Evolutionary conservation across 148 eudicot species (phyloP), one percentile per base, ranked within the genome.

Genomic region (Chenopodium berlandieri): DNA sequence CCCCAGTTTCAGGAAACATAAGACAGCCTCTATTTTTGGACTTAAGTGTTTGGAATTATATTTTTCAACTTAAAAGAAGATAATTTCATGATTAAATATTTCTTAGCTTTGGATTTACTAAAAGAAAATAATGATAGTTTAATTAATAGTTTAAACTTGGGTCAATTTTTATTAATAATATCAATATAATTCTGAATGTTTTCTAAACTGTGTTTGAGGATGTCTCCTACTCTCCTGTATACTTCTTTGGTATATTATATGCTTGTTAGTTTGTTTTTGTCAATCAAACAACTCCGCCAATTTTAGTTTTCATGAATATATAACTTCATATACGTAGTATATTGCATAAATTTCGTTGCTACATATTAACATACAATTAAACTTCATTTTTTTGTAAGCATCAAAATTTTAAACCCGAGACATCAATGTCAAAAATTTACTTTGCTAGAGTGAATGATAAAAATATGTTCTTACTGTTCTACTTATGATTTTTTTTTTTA

Each of bases 161-260:
- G 13, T 22, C 48, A 37, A 17, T 71, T 71, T 37, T 71, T 27
- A 40, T 1, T 40, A 7, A 20, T 20, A 40, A 37, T 71, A 71
- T 19, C 20, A 14, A 54, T 16, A 37, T 37, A 37, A 37, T 37
- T 37, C 44, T 37, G 44, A 37, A 6, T 6, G 44, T 37, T 37
- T 37, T 37, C 44, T 37, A 6, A 40, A 40, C 8, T 40, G 44
- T 6, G 44, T 40, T 40, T 40, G 44, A 71, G 74, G 73, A 69
- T 71, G 13, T 71, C 74, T 71, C n/a, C 74, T 19, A 13, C 40
- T 71, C 74, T 71, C n/a, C 74, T 19, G 25, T 71, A 40, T 37
- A 69, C 31, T 32, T 69, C 2, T 27, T 11, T 67, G 71, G 46
- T 16, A 7, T 0, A 1, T 69, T 1, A 9, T 69, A 22, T 17